Conservation (phyloP, 1,284 basidiomycete species). For the Fomitiporia mediterranea region DNA sequence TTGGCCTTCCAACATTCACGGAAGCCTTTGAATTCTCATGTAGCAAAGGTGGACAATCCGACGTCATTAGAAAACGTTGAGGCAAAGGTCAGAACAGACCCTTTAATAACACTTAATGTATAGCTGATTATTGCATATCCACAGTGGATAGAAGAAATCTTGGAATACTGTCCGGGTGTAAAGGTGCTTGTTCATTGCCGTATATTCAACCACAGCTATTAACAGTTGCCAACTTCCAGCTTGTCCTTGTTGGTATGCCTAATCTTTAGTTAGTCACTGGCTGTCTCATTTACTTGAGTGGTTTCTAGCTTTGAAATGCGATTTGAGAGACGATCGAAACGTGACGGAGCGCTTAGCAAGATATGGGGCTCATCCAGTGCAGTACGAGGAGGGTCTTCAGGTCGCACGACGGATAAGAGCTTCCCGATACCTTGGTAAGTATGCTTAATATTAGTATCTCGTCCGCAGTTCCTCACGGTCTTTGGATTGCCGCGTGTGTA, state of each 20-base stretch:
- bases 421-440: constrained; percentile 83
- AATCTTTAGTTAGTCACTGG: neutral
- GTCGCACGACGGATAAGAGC: constrained; percentile 90
- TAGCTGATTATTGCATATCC: neutral
- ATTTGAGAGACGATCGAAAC: constrained; percentile 76
- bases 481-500: constrained; percentile 30
- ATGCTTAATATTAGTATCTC: constrained; percentile 4
- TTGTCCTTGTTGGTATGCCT: constrained; percentile 81
- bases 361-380: constrained; percentile 64
- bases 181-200: constrained; percentile 55
- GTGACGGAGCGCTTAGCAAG: constrained; percentile 66
- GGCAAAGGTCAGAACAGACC: constrained; percentile 61
- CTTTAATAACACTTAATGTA: neutral
- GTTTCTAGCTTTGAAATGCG: constrained; percentile 85
- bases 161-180: constrained; percentile 90
- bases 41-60: constrained; percentile 78
- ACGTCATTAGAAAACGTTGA: constrained; percentile 90
- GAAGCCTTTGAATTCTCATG: neutral
- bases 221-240: constrained; percentile 39
- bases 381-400: constrained; percentile 87
- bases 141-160: constrained; percentile 85
- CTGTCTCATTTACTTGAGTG: neutral
- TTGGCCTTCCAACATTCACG: constrained; percentile 2
- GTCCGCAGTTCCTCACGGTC: neutral
- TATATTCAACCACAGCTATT: too few relatives aligned